Evolutionary conservation across 2,329 filamentous ascomycete species (phyloP), one percentile per base, ranked within the genome.

Genomic region (Pyrenophora graminea): DNA sequence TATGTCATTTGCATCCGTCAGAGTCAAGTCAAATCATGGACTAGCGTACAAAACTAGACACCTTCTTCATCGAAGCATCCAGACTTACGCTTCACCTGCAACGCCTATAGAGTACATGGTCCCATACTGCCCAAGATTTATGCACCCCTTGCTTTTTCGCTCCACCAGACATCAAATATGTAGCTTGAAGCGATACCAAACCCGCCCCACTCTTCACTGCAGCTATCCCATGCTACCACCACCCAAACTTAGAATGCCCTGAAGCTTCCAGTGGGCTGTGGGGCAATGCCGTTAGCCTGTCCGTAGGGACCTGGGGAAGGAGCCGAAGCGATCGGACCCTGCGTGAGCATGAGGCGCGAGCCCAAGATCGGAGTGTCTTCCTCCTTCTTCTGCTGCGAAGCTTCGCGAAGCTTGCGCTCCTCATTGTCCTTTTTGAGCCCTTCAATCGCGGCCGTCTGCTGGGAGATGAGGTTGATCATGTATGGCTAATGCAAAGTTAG

Each of bases 391-490:
- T 93, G 85, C 61, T 94, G 89, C 59, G 85, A 86, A 31, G 81
- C 81, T 77, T 87, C 84, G 56, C 78, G 79, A 15, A 79, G 76
- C 74, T 96, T 97, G 68, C 92, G 88, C 71, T 92, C 90, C 76
- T 99, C 95, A 70, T 97, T 99, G 77, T 99, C 95, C 56, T 90
- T 90, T 82, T 95, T 96, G 55, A 99, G 83, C 53, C 81, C 74
- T 52, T 91, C 85, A 62, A 99, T 88, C 49, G 95, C 88, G 62
- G 88, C 86, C 33, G 90, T 91, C 77, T 97, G 92, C 76, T 96
- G 91, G 63, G 87, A 85, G 58, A 99, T 82, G 80, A 95, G 89
- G 80, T 97, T 99, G 84, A 99, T 97, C 91, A 99, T 95, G 82
- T 96, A 99, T 15, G 94, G 94, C 74, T 76, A 45, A 4, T 17